These are phyloP conservation scores for Cyclocybe cylindracea DNA, from an alignment of 768 basidiomycete genomes.

Conservation along the genomic window DNA sequence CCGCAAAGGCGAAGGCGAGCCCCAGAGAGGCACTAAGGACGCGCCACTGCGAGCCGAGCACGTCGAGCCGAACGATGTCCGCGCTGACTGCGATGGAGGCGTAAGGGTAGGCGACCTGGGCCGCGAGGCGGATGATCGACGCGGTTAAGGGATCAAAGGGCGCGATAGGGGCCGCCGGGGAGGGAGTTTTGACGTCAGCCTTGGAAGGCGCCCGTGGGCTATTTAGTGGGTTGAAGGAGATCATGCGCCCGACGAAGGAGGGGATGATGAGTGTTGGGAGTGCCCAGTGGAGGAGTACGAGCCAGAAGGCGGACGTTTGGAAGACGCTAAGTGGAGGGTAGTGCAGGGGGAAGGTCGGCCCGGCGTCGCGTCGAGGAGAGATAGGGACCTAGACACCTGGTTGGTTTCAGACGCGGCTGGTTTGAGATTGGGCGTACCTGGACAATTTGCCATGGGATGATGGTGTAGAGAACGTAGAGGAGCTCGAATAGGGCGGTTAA, in stretches of 20 bases:
- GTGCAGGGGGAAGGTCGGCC: constrained; percentile 30
- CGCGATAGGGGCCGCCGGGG: constrained; percentile 13
- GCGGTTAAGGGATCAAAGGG: constrained; percentile 65
- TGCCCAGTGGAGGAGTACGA: constrained; percentile 60
- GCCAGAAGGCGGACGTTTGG: constrained; percentile 49
- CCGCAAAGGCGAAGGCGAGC: constrained; percentile 68
- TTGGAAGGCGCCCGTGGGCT: constrained; percentile 26
- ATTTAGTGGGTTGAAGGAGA: constrained; percentile 56
- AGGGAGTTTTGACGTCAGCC: background rate
- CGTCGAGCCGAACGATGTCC: constrained; percentile 44
- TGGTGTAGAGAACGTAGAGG: constrained; percentile 47
- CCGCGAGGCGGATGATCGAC: constrained; percentile 63
- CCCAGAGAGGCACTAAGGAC: constrained; percentile 54
- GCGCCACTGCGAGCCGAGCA: constrained; percentile 57
- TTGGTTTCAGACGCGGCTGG: background rate
- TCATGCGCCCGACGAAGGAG: constrained; percentile 52
- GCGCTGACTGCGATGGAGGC: constrained; percentile 19
- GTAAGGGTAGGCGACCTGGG: constrained; percentile 60
- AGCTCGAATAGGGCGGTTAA: constrained; percentile 57
- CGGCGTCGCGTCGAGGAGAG: constrained; percentile 16
- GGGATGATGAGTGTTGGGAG: constrained; percentile 65
- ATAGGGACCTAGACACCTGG: constrained; percentile 27
- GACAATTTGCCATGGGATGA: constrained; percentile 55
- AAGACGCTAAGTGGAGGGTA: constrained; percentile 53
- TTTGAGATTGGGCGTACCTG: constrained; percentile 31